These are phyloP conservation scores for Suillus subalutaceus DNA, from an alignment of 768 basidiomycete species.

Conservation along the genomic window DNA sequence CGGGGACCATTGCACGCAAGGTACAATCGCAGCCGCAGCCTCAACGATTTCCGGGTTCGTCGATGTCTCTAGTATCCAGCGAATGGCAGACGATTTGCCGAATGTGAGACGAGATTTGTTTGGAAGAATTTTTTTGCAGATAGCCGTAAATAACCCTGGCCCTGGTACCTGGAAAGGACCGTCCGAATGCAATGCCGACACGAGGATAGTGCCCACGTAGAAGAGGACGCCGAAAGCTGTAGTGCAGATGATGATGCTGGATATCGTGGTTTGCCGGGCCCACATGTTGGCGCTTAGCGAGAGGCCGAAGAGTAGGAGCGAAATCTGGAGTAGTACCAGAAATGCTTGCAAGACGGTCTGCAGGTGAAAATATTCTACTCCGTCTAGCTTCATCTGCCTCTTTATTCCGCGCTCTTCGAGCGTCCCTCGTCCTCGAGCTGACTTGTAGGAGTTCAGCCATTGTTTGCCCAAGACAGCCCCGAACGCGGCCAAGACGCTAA, in stretches of 20 bases:
- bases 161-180: not conserved
- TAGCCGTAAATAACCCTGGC: not conserved
- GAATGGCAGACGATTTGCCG: conserved; percentile 2
- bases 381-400: conserved; percentile 7
- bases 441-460: not conserved
- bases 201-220: not conserved
- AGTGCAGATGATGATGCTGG: not conserved
- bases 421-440: conserved; percentile 12
- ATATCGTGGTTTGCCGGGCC: not conserved
- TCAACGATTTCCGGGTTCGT: not conserved
- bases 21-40: not conserved
- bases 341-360: too few relatives aligned
- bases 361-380: too few relatives aligned
- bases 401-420: not conserved
- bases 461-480: conserved; percentile 13
- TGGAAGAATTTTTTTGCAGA: not conserved
- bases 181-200: not conserved
- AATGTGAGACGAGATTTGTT: not conserved
- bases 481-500: conserved; percentile 16
- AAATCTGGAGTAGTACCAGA: too few relatives aligned
- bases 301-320: not conserved
- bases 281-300: not conserved
- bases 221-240: not conserved
- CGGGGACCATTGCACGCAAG: not conserved
- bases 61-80: conserved; percentile 24